phyloP scores from a whole-genome alignment of 345 rosid genomes.

The Salix caprea region DNA sequence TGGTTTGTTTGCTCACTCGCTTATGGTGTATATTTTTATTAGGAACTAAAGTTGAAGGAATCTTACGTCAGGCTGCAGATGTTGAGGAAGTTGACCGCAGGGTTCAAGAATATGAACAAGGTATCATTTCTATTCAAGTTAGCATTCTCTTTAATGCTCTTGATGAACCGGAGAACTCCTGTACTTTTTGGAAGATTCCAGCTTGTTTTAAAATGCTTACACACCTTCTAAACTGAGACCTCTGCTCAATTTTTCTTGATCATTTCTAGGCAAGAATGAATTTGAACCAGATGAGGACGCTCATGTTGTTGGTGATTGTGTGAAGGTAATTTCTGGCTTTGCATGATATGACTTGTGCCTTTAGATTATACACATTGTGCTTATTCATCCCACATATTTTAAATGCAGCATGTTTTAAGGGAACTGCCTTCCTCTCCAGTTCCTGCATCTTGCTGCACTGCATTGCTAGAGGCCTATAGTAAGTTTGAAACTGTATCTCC shows the following conservation, averaged over 20 bases:
- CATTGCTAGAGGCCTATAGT: constrained; percentile 94
- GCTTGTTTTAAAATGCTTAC: constrained; percentile 2
- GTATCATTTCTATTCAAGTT: constrained; percentile 33
- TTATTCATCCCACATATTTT: constrained; percentile 24
- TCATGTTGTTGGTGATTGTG: constrained; percentile 97
- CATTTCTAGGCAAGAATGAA: constrained; percentile 69
- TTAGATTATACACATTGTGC: constrained; percentile 10
- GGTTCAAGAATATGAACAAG: constrained; percentile 94
- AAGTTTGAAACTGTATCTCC: constrained; percentile 29
- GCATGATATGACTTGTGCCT: constrained; percentile 12
- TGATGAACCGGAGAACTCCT: neutral
- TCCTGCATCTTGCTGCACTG: constrained; percentile 96
- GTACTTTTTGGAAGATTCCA: neutral
- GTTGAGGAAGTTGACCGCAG: constrained; percentile 96
- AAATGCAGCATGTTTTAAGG: constrained; percentile 82
- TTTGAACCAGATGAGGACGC: constrained; percentile 88
- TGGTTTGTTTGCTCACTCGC: neutral
- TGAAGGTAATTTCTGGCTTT: constrained; percentile 55
- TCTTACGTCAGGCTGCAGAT: constrained; percentile 89
- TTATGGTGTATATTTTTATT: constrained; percentile 12
- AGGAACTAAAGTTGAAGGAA: constrained; percentile 90
- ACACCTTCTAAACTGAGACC: constrained; percentile 8
- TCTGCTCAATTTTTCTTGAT: constrained; percentile 1
- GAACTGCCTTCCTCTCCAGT: constrained; percentile 99
- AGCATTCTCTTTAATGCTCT: constrained; percentile 12